Conservation (phyloP, 768 basidiomycete species). For the Leccinellum luteum region DNA sequence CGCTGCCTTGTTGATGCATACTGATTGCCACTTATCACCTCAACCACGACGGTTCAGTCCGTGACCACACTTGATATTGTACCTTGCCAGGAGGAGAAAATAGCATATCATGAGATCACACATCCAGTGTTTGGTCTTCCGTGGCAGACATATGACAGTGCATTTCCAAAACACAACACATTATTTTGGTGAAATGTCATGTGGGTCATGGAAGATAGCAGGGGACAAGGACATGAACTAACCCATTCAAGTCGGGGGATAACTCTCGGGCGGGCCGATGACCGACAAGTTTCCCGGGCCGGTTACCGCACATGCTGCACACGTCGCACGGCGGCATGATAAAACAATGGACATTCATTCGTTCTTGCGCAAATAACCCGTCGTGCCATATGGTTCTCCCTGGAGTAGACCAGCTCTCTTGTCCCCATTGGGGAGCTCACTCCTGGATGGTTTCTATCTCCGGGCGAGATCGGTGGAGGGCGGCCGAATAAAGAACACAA, state of each 20-base stretch:
- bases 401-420: not conserved
- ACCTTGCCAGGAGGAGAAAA: not conserved
- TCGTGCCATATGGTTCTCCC: not conserved
- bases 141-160: not conserved
- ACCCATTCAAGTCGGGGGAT: not conserved
- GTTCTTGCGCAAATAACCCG: not conserved
- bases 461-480: not conserved
- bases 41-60: not conserved
- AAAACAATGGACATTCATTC: not conserved
- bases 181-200: not conserved
- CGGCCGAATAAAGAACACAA: not conserved
- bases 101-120: not conserved
- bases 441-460: not conserved
- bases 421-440: not conserved
- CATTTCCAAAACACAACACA: not conserved
- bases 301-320: not conserved
- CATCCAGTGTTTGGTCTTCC: not conserved
- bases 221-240: not conserved
- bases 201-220: not conserved
- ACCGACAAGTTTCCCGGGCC: not conserved
- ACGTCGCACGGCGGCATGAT: not conserved
- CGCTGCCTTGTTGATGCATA: not conserved
- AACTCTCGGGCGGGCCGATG: not conserved
- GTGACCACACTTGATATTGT: not conserved
- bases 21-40: conserved; percentile 1